Base-by-base conservation (phyloP, 371 early-diverging fungal genomes). In the Mucor plumbeus region DNA sequence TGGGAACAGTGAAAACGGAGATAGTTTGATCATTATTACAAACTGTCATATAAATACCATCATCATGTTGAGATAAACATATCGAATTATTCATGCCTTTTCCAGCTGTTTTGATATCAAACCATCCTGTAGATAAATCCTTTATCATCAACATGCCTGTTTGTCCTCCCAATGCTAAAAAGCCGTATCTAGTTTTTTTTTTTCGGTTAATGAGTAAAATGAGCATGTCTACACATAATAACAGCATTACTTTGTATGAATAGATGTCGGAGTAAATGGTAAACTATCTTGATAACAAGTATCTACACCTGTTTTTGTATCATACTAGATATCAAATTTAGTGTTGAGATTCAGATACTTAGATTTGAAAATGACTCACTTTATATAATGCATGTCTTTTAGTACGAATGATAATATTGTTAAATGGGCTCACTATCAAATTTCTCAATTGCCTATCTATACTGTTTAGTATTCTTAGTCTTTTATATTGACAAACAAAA, bases 21-120 rank as follows among this genome's bases (percentile, higher is more conserved):
- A 97, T 91, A 11, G 91, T 93, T 69, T 93, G 88, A 72, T 97
- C 97, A 70, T 96, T 97, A 79, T 94, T 97, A 80, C 95, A 92
- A 33, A 95, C 86, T 17, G 94, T 73, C 47, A 95, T 44, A 8
- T 39, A 31, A 9, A 50, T 15, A 11, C 59, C 38, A 13, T 38
- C 26, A 10, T 59, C 33, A 13, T 47, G 19, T 33, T 48, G 70
- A 9, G 87, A 84, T 19, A 94, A 88, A 64, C 85, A 83, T 63
- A 95, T 78, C 4, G 92, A 90, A 65, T 95, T 95, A 77, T 94
- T 94, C 50, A 65, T 48, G 14, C 65, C 65, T 11, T 38, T n/a
- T 6, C 93, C 93, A 13, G 93, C 90, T 5, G 84, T 76, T 1
- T 87, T 87, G 40, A 82, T 80, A 1, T 87, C 82, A 60, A 72